These are phyloP conservation scores for Chytriomyces confervae DNA, from an alignment of 192 early-diverging fungal species.

Conservation along the genomic window DNA sequence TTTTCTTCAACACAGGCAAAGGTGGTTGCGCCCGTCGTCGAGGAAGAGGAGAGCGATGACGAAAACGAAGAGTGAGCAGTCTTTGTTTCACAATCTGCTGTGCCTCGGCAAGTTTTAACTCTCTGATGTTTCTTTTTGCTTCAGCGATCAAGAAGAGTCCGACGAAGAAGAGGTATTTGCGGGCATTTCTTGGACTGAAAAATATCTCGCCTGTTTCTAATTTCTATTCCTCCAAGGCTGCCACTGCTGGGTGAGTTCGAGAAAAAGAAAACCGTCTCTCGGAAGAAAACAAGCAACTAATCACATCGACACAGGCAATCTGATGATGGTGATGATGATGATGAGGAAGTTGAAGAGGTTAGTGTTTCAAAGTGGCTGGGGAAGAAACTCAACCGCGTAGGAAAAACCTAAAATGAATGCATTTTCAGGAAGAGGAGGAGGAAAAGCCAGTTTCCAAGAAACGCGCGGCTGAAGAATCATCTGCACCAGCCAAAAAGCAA, in stretches of 20 bases:
- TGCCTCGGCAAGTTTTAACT: too few relatives aligned
- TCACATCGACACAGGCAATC: background rate
- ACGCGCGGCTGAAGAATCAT: constrained; percentile 10
- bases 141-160: constrained; percentile 4
- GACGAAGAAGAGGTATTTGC: constrained; percentile 15
- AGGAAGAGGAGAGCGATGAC: constrained; percentile 4
- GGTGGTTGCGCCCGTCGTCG: background rate
- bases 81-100: background rate
- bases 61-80: background rate
- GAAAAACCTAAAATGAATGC: background rate
- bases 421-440: constrained; percentile 41
- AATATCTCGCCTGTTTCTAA: too few relatives aligned
- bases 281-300: background rate
- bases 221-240: too few relatives aligned
- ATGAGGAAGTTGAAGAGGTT: background rate
- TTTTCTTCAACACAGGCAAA: too few relatives aligned
- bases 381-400: too few relatives aligned
- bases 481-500: constrained; percentile 5
- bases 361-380: too few relatives aligned
- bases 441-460: constrained; percentile 49
- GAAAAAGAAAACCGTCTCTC: too few relatives aligned
- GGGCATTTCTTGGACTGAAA: too few relatives aligned
- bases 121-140: too few relatives aligned
- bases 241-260: too few relatives aligned
- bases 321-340: background rate